These are phyloP conservation scores for Fusarium vanettenii DNA, from an alignment of 2,329 filamentous ascomycete genomes.

Conservation along the genomic window DNA sequence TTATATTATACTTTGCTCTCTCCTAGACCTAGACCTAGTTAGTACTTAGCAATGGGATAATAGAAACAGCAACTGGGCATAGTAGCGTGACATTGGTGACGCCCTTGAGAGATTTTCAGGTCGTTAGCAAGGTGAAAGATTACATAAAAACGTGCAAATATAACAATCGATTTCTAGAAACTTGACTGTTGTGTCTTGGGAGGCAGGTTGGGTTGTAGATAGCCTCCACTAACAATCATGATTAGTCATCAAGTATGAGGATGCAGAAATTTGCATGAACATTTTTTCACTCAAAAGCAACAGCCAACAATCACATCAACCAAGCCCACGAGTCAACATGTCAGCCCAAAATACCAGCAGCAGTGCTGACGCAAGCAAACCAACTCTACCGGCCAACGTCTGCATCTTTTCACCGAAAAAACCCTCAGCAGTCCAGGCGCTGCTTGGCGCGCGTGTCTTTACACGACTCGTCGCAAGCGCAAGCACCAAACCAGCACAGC, in stretches of 20 bases:
- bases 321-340: background rate
- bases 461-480: constrained; percentile 1
- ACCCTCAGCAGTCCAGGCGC: background rate
- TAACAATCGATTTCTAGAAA: too few relatives aligned
- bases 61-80: too few relatives aligned
- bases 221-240: too few relatives aligned
- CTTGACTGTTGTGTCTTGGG: background rate
- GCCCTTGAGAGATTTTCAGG: too few relatives aligned
- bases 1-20: too few relatives aligned
- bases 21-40: too few relatives aligned
- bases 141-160: too few relatives aligned
- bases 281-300: background rate
- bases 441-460: constrained; percentile 1
- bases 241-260: background rate
- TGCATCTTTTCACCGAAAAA: constrained; percentile 5
- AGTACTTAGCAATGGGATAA: too few relatives aligned
- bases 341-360: background rate
- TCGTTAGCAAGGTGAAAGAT: background rate
- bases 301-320: background rate
- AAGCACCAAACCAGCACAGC: background rate
- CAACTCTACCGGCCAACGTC: constrained; percentile 4
- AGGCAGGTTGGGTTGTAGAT: too few relatives aligned
- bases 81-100: too few relatives aligned
- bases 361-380: background rate
- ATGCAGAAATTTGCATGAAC: background rate